These are phyloP conservation scores for Catunica adiposa DNA, from an alignment of 2,329 filamentous ascomycete species.

Conservation along the genomic window DNA sequence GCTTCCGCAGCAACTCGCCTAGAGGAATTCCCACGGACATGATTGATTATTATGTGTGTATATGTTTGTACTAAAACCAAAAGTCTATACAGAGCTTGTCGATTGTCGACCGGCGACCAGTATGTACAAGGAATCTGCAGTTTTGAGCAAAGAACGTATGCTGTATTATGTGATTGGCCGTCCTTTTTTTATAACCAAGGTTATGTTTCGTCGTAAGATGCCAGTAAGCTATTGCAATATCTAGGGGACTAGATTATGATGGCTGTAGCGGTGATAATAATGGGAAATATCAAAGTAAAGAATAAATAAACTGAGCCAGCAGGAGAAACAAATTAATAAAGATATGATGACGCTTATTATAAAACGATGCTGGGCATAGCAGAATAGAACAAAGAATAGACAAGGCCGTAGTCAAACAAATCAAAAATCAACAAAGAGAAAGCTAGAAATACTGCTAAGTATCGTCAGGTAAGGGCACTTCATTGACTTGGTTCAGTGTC, in stretches of 20 bases:
- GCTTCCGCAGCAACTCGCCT: slow-evolving; percentile 35
- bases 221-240: no score
- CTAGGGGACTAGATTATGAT: background rate
- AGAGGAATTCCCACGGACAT: slow-evolving; percentile 24
- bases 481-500: no score
- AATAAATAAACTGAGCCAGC: slow-evolving; percentile 10
- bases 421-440: no score
- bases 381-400: background rate
- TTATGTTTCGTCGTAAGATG: background rate
- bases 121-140: background rate
- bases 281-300: slow-evolving; percentile 15
- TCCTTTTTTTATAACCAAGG: background rate
- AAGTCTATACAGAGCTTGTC: no score
- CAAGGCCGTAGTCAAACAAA: background rate
- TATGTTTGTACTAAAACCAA: background rate
- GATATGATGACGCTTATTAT: background rate
- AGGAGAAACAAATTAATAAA: slow-evolving; percentile 8
- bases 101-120: background rate
- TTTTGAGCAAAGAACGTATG: background rate
- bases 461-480: no score
- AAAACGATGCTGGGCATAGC: background rate
- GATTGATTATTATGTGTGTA: slow-evolving; percentile 16
- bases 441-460: no score
- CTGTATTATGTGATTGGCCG: background rate
- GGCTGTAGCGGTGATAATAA: background rate